Percentiles rank a stretch among this genome's conserved stretches.
Conservation (phyloP, 306 rosid genomes). For the Acmispon strigosus region DNA sequence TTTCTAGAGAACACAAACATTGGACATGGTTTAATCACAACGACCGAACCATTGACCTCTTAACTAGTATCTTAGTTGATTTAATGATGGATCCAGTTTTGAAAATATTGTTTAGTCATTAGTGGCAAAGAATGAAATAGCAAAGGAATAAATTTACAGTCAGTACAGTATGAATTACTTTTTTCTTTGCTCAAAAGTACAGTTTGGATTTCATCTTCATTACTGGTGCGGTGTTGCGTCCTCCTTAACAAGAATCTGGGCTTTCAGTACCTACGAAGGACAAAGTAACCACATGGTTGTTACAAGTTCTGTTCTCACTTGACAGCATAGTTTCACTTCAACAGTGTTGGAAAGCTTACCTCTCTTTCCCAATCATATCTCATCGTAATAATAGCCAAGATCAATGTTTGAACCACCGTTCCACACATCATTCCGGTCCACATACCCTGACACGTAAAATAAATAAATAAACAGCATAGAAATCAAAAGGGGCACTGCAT, state of each 20-base stretch:
- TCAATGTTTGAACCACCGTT: slow-evolving; percentile 53
- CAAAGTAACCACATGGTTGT: slow-evolving; percentile 7
- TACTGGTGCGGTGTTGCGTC: slow-evolving; percentile 20
- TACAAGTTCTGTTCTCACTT: background rate
- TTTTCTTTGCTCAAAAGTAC: background rate
- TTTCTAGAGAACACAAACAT: too few species aligned
- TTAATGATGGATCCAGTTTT: too few species aligned
- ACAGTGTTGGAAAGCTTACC: slow-evolving; percentile 21
- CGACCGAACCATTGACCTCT: too few species aligned
- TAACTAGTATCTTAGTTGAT: too few species aligned
- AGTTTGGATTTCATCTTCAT: background rate
- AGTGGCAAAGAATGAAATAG: background rate
- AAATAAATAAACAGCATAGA: background rate
- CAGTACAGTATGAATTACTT: background rate
- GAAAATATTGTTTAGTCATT: background rate
- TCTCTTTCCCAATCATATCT: slow-evolving; percentile 58
- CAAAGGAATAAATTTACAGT: too few species aligned
- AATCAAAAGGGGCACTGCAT: background rate
- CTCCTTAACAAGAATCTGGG: slow-evolving; percentile 19
- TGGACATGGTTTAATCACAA: too few species aligned
- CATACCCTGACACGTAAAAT: slow-evolving; percentile 31
- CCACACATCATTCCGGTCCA: slow-evolving; percentile 69
- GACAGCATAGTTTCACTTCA: background rate
- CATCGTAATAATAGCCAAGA: slow-evolving; percentile 33
- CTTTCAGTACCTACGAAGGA: slow-evolving; percentile 38